Evolutionary conservation across 2,329 filamentous ascomycete species (phyloP).

Genomic region (Stemphylium vesicarium): DNA sequence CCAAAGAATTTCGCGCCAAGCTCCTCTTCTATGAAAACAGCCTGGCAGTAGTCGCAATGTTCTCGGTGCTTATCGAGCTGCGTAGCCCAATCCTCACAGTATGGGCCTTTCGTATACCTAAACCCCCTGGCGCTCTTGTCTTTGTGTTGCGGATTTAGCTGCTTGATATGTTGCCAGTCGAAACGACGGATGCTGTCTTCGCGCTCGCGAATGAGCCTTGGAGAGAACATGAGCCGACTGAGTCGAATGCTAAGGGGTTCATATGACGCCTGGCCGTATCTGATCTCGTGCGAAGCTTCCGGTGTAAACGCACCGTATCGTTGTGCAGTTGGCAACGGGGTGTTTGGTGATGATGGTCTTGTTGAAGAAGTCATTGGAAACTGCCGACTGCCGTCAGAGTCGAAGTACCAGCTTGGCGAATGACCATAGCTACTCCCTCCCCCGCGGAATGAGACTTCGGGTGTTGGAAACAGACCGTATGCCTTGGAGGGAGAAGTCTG

Average conservation of each 20-base stretch:
- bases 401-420: no score
- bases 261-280: background rate
- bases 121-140: background rate
- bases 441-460: background rate
- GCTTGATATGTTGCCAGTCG: background rate
- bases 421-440: background rate
- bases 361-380: no score
- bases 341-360: no score
- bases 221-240: background rate
- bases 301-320: no score
- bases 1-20: background rate
- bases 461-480: background rate
- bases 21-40: background rate
- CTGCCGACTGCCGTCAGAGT: no score
- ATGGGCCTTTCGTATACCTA: background rate
- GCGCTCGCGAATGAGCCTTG: background rate
- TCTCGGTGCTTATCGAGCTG: constrained; percentile 3
- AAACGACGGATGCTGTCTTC: background rate
- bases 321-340: no score
- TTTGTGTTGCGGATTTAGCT: background rate
- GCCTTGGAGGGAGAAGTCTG: background rate
- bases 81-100: background rate
- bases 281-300: no score
- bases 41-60: constrained; percentile 5
- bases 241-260: background rate